Percentiles rank a stretch among this genome's conserved stretches.
phyloP scores from a whole-genome alignment of 306 rosid genomes.

The Myrica gale region DNA sequence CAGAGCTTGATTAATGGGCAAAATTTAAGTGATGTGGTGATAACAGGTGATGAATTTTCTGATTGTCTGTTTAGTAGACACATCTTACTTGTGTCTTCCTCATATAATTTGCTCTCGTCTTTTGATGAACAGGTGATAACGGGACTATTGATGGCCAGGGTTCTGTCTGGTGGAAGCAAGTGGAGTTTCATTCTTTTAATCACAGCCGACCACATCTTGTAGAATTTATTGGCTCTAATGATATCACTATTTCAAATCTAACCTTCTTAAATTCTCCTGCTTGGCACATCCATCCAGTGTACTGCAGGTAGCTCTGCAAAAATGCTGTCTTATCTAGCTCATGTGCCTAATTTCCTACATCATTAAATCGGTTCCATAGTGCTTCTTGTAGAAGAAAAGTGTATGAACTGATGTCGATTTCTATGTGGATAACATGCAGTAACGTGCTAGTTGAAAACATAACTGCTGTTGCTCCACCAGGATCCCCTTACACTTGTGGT shows the following conservation, averaged over 20 bases:
- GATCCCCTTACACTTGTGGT: slow-evolving; percentile 61
- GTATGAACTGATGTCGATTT: slow-evolving; percentile 3
- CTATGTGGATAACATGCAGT: slow-evolving; percentile 33
- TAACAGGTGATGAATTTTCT: slow-evolving; percentile 44
- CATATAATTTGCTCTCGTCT: background rate
- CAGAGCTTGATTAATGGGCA: slow-evolving; percentile 53
- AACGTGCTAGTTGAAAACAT: slow-evolving; percentile 48
- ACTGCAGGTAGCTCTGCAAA: slow-evolving; percentile 53
- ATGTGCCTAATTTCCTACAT: background rate
- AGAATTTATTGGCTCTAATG: slow-evolving; percentile 47
- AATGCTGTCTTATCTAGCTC: background rate
- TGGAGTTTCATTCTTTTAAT: slow-evolving; percentile 46
- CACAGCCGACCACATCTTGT: slow-evolving; percentile 63
- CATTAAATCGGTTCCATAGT: background rate
- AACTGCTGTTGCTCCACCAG: slow-evolving; percentile 44
- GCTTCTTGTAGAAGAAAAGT: background rate
- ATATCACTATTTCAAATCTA: slow-evolving; percentile 56
- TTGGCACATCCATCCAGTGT: slow-evolving; percentile 66
- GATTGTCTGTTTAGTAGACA: background rate
- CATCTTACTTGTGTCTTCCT: background rate
- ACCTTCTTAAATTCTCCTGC: slow-evolving; percentile 64
- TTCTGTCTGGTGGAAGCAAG: slow-evolving; percentile 59
- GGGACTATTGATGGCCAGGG: slow-evolving; percentile 81
- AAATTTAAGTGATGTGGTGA: slow-evolving; percentile 53
- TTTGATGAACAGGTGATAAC: slow-evolving; percentile 48